Evolutionary conservation across 768 basidiomycete species (phyloP).

Genomic region (Rhodosporidiobolus odoratus): DNA sequence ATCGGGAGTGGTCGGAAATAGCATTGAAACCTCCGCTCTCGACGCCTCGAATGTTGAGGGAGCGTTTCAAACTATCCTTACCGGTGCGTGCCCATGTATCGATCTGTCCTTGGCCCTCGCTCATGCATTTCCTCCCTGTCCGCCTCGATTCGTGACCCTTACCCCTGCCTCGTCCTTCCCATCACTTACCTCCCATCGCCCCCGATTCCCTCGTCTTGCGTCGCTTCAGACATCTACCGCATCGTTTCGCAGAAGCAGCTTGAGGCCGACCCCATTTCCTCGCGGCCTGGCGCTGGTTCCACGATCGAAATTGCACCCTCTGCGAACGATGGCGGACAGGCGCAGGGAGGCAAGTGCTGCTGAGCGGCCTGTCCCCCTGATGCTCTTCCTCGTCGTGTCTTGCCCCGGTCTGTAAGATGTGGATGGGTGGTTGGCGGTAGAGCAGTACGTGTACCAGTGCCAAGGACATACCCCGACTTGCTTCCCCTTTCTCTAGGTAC

Average conservation of each 20-base stretch:
- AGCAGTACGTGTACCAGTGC: no score
- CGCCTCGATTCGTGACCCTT: neutral
- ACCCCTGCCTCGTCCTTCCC: neutral
- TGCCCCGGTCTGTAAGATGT: no score
- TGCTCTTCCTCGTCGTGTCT: no score
- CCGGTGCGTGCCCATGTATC: slow-evolving; percentile 55
- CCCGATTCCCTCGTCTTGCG: neutral
- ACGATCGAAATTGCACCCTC: slow-evolving; percentile 79
- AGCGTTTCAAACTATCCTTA: slow-evolving; percentile 94
- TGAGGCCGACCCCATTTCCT: slow-evolving; percentile 73
- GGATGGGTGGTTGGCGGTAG: no score
- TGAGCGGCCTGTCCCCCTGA: slow-evolving; percentile 10
- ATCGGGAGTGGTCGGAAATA: slow-evolving; percentile 61
- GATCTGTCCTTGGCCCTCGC: neutral
- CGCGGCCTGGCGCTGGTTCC: slow-evolving; percentile 61
- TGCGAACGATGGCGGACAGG: slow-evolving; percentile 49
- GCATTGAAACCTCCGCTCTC: slow-evolving; percentile 97
- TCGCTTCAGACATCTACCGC: slow-evolving; percentile 81
- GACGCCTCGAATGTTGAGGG: slow-evolving; percentile 97
- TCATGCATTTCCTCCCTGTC: slow-evolving; percentile 4
- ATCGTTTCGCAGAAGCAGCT: slow-evolving; percentile 94
- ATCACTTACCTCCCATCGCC: neutral
- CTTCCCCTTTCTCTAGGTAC: no score
- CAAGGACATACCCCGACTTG: no score
- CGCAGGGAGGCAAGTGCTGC: slow-evolving; percentile 48